Evolutionary conservation across 2,329 filamentous ascomycete species (phyloP).

Genomic region (Fusarium sacchari): DNA sequence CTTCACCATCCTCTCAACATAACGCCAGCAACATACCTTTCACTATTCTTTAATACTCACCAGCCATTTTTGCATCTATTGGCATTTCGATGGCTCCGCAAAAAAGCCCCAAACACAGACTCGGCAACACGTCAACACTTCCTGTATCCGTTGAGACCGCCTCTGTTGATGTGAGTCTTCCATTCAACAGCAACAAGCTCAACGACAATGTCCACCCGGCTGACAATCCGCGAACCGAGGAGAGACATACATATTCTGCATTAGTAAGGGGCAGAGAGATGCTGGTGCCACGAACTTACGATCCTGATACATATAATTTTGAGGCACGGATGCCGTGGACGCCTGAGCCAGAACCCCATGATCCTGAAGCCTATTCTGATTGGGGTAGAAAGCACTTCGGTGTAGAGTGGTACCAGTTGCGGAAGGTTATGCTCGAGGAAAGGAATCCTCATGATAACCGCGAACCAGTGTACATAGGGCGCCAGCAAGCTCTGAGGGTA

Average conservation of each 20-base stretch:
- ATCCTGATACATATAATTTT: background rate
- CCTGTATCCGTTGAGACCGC: background rate
- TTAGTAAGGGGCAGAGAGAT: background rate
- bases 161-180: background rate
- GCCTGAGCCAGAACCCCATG: background rate
- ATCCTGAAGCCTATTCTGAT: background rate
- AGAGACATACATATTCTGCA: background rate
- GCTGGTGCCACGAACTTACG: background rate
- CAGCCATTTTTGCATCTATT: background rate
- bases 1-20: background rate
- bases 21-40: background rate
- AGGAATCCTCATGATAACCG: background rate
- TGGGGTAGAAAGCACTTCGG: background rate
- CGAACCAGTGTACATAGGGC: background rate
- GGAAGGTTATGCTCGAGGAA: background rate
- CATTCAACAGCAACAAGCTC: background rate
- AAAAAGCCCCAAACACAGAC: background rate
- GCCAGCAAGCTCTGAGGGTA: background rate
- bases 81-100: background rate
- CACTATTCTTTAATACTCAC: background rate
- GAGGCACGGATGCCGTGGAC: background rate
- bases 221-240: background rate
- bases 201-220: background rate
- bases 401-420: background rate
- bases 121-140: background rate